Base-by-base conservation (phyloP, 1,139 yeast genomes). In the Suhomyces atakaporum region DNA sequence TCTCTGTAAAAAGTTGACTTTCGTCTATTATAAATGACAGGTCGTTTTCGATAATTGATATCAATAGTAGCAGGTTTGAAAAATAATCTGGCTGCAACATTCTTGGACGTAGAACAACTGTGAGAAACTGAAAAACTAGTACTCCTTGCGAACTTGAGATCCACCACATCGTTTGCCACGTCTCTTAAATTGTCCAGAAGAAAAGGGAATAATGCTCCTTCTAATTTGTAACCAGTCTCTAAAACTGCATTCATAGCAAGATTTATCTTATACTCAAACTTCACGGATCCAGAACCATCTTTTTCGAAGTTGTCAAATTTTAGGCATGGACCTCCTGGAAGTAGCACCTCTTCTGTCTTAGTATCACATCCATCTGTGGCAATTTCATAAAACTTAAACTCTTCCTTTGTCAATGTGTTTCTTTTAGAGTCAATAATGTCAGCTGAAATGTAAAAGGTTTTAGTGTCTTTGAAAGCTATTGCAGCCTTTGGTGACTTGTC, bases 321-420 rank as follows among this genome's bases (percentile, higher is more conserved):
- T 22, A 56, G 36, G 38, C 63, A 58, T 4, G 53, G 42, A 7
- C 50, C 46, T 2, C 53, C 58, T 2, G 63, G 60, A 15, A 54
- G 25, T 16, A 51, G 27, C 0, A 30, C 30, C 1, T 44, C 40
- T 29, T 47, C 49, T 2, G 16, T 22, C 16, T 16, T 20, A 6
- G 14, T 12, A 8, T 19, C 22, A 1, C 23, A 29, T 19, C 38
- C 30, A 5, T 22, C 31, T 5, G 38, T 25, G 14, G 40, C 43
- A 19, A 40, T 28, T 27, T 51, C 54, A 7, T 28, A 26, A 27
- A 31, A 44, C 6, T 18, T 35, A 24, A 38, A 25, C 3, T 20
- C 21, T 8, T 31, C 39, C 38, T 16, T 34, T 18, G 16, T 29
- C 30, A 5, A 37, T 20, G 11, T 22, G 30, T 9, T 13, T 18